Evolutionary conservation across 2,329 filamentous ascomycete genomes (phyloP).

Genomic region (Sporothrix pseudoabietina): DNA sequence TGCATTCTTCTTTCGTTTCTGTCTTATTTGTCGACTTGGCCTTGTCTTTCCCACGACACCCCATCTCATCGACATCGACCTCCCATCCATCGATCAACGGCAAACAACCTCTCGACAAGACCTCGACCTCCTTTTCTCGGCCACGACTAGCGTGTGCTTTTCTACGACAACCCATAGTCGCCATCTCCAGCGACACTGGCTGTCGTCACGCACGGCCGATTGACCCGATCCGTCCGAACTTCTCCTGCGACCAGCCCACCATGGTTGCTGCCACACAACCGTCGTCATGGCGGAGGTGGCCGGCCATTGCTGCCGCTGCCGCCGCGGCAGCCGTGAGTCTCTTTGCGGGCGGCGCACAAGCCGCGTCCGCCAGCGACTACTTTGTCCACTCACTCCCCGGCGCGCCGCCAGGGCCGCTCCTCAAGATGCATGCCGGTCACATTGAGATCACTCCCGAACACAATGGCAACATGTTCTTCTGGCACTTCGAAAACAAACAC

Average conservation of each 20-base stretch:
- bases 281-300: conserved; percentile 37
- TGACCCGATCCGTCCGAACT: neutral
- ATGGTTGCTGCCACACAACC: conserved; percentile 28
- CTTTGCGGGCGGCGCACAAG: conserved; percentile 45
- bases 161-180: neutral
- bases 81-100: neutral
- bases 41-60: neutral
- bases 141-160: neutral
- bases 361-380: conserved; percentile 74
- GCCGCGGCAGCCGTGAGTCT: conserved; percentile 48
- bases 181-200: neutral
- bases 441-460: conserved; percentile 83
- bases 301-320: conserved; percentile 37
- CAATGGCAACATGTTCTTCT: conserved; percentile 97
- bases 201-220: neutral
- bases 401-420: conserved; percentile 71
- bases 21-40: neutral
- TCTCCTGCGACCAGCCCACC: neutral
- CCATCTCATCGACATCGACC: neutral
- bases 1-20: neutral
- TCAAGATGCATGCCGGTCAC: conserved; percentile 99
- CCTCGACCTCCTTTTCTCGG: neutral
- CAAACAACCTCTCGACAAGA: neutral
- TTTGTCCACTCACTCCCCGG: conserved; percentile 85
- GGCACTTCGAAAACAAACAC: conserved; percentile 94